phyloP scores from a whole-genome alignment of 1,284 basidiomycete species.

The Trichosporon sp. region DNA sequence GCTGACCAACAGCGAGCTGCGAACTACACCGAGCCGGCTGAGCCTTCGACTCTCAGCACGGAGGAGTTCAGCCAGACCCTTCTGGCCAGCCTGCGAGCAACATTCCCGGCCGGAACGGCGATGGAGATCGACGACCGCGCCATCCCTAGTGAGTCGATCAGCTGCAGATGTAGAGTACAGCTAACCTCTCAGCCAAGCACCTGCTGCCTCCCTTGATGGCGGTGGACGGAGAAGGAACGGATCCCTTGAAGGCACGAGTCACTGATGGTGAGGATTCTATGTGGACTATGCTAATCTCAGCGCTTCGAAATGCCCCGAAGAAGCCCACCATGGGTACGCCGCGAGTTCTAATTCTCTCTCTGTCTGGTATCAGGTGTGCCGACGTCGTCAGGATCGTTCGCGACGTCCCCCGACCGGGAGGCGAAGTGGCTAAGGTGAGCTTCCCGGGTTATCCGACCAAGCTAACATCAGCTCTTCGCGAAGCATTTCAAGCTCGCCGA shows the following conservation, averaged over 20 bases:
- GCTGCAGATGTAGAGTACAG: not conserved
- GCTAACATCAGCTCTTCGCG: slow-evolving; percentile 41
- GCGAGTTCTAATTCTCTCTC: slow-evolving; percentile 41
- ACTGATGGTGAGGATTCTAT: slow-evolving; percentile 13
- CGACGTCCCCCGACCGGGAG: slow-evolving; percentile 33
- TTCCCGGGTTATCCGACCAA: not conserved
- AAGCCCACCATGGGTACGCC: slow-evolving; percentile 31
- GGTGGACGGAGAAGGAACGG: not conserved
- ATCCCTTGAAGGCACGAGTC: slow-evolving; percentile 10
- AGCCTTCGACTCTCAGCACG: not conserved
- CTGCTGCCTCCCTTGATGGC: slow-evolving; percentile 7
- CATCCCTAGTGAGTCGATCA: slow-evolving; percentile 25
- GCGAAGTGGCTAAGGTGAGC: slow-evolving; percentile 48
- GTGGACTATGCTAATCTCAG: slow-evolving; percentile 4
- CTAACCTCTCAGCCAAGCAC: not conserved
- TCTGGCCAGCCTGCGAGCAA: slow-evolving; percentile 31
- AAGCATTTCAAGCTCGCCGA: slow-evolving; percentile 49
- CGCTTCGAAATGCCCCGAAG: slow-evolving; percentile 22
- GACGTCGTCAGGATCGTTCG: slow-evolving; percentile 46
- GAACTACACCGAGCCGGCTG: not conserved
- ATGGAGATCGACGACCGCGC: slow-evolving; percentile 44
- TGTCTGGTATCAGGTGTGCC: slow-evolving; percentile 46
- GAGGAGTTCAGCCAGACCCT: slow-evolving; percentile 18
- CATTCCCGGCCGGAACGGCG: slow-evolving; percentile 33
- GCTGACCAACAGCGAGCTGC: not conserved